Percentiles rank a stretch among this genome's conserved stretches.
Evolutionary conservation across 768 basidiomycete species (phyloP).

Genomic region (Pleurotus salmoneostramineus): DNA sequence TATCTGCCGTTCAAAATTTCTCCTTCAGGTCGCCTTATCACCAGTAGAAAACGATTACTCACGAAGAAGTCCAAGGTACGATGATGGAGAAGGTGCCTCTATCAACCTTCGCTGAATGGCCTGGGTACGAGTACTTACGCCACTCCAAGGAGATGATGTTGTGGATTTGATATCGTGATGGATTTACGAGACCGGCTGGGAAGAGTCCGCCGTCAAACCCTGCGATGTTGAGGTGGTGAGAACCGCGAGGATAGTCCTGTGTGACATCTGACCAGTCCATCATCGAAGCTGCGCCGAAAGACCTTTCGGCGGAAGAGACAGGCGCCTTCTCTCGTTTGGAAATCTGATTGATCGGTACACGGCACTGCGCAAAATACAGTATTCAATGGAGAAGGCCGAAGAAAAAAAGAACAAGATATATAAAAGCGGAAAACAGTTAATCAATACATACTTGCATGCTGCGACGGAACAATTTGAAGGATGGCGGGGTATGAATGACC

Average conservation of each 20-base stretch:
- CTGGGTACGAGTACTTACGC: not conserved
- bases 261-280: no score
- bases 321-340: not conserved
- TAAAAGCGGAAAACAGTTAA: constrained; percentile 6
- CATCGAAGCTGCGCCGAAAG: no score
- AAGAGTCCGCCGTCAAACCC: no score
- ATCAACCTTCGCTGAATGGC: not conserved
- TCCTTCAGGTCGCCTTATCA: not conserved
- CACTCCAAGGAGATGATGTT: no score
- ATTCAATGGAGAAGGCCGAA: not conserved
- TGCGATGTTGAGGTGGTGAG: no score
- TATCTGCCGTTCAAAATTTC: no score
- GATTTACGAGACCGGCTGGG: no score
- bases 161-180: not conserved
- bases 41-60: not conserved
- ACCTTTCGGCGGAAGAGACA: no score
- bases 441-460: constrained; percentile 8
- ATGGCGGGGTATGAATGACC: constrained; percentile 7
- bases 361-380: no score
- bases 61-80: not conserved
- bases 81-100: not conserved
- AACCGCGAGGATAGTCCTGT: no score
- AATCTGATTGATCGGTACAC: not conserved
- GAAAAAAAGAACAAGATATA: not conserved
- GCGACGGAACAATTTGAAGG: not conserved